phyloP scores from a whole-genome alignment of 306 rosid species.

The Cicer pinnatifidum region DNA sequence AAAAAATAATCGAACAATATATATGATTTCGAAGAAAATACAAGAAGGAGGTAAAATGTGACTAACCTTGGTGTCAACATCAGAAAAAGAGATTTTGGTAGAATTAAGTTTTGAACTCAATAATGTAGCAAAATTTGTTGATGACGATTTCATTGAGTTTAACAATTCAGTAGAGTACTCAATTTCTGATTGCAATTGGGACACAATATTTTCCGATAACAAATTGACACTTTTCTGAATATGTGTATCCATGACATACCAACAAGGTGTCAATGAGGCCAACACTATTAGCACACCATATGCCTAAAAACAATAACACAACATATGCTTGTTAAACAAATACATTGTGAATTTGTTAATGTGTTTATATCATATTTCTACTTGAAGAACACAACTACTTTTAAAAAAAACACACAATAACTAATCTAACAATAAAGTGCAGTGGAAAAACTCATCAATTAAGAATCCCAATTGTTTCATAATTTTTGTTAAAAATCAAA shows the following conservation, averaged over 20 bases:
- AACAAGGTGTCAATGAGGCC: conserved; percentile 40
- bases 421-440: neutral
- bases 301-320: conserved; percentile 37
- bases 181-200: conserved; percentile 41
- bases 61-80: conserved; percentile 45
- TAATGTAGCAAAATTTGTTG: conserved; percentile 42
- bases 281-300: conserved; percentile 37
- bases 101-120: conserved; percentile 25
- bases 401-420: neutral
- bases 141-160: conserved; percentile 39
- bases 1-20: conserved; percentile 3
- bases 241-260: conserved; percentile 35
- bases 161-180: neutral
- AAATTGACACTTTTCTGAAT: conserved; percentile 29
- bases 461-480: neutral
- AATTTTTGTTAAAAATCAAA: conserved; percentile 6
- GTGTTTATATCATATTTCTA: neutral
- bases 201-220: conserved; percentile 15
- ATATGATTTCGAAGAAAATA: neutral
- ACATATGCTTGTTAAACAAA: conserved; percentile 12
- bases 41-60: neutral
- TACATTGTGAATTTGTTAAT: neutral
- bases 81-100: conserved; percentile 37
- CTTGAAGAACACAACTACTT: neutral
- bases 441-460: neutral